These are phyloP conservation scores for Coemansia brasiliensis DNA, from an alignment of 192 early-diverging fungal genomes.

Conservation along the genomic window DNA sequence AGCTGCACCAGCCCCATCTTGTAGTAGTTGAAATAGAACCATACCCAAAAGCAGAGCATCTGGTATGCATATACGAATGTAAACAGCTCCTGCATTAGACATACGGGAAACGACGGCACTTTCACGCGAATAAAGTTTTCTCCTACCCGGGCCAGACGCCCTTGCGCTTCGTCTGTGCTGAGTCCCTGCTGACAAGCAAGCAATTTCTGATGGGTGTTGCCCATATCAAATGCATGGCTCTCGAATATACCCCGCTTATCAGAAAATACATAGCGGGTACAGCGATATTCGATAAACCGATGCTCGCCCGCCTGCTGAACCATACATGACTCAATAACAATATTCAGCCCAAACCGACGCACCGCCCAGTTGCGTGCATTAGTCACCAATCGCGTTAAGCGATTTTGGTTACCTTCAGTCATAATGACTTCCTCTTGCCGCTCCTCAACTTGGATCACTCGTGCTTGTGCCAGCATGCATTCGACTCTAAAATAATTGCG, in stretches of 20 bases:
- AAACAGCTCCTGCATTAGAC: constrained; percentile 60
- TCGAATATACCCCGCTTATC: constrained; percentile 52
- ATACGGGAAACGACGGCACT: constrained; percentile 54
- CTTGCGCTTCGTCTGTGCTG: constrained; percentile 48
- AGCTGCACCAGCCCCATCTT: constrained; percentile 63
- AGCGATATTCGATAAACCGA: constrained; percentile 67
- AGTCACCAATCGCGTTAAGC: constrained; percentile 40
- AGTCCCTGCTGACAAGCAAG: constrained; percentile 56
- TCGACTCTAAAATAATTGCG: constrained; percentile 71
- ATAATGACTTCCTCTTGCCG: constrained; percentile 52
- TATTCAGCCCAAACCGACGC: constrained; percentile 31
- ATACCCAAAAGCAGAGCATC: constrained; percentile 68
- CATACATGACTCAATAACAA: constrained; percentile 40
- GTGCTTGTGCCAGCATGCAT: constrained; percentile 44
- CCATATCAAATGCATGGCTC: constrained; percentile 60
- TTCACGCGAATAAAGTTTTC: constrained; percentile 63
- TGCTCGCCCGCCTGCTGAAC: constrained; percentile 18
- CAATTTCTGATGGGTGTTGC: constrained; percentile 56
- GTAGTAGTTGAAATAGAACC: constrained; percentile 68
- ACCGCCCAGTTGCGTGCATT: constrained; percentile 37
- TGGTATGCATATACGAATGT: constrained; percentile 63
- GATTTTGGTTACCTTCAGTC: constrained; percentile 53
- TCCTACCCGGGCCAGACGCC: constrained; percentile 60
- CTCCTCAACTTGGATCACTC: constrained; percentile 59
- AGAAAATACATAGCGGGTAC: constrained; percentile 73